Percentiles rank a stretch among this genome's conserved stretches.
phyloP scores from a whole-genome alignment of 768 basidiomycete genomes.

The Panaeolus papilionaceus region DNA sequence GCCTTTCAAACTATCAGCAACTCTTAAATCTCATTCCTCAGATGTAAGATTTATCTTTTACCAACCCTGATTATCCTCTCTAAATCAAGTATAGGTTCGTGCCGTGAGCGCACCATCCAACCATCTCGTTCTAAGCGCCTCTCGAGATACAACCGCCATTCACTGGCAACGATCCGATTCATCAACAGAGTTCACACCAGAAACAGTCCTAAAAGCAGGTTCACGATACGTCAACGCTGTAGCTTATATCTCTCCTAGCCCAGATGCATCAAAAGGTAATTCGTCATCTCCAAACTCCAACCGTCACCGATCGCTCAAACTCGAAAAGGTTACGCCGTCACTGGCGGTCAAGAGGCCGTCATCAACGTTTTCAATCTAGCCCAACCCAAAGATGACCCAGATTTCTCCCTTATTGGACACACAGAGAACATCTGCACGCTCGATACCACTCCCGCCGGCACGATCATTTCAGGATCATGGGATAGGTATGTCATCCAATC shows the following conservation, averaged over 20 bases:
- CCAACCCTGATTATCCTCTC: slow-evolving; percentile 19
- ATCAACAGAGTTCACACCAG: slow-evolving; percentile 57
- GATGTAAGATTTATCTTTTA: slow-evolving; percentile 31
- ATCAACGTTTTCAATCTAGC: slow-evolving; percentile 82
- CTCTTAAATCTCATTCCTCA: slow-evolving; percentile 36
- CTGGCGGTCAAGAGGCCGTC: slow-evolving; percentile 89
- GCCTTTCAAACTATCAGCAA: slow-evolving; percentile 41
- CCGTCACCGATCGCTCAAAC: slow-evolving; percentile 28
- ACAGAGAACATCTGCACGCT: slow-evolving; percentile 90
- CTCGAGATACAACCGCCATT: slow-evolving; percentile 91
- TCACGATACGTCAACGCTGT: slow-evolving; percentile 84
- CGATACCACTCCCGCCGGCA: slow-evolving; percentile 69
- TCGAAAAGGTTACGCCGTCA: slow-evolving; percentile 77
- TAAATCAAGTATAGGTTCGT: slow-evolving; percentile 67
- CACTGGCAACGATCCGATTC: slow-evolving; percentile 71
- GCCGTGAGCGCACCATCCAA: slow-evolving; percentile 78
- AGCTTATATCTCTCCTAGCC: slow-evolving; percentile 73
- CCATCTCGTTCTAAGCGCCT: slow-evolving; percentile 85
- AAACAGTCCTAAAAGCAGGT: slow-evolving; percentile 64
- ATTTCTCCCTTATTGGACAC: slow-evolving; percentile 87
- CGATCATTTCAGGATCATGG: slow-evolving; percentile 95
- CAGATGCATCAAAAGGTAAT: slow-evolving; percentile 73
- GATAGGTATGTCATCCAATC: slow-evolving; percentile 70
- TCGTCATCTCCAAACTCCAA: slow-evolving; percentile 20
- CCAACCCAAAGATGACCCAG: slow-evolving; percentile 69